Base-by-base conservation (phyloP, 2,329 filamentous ascomycete species). In the Ascocoryne sarcoides region DNA sequence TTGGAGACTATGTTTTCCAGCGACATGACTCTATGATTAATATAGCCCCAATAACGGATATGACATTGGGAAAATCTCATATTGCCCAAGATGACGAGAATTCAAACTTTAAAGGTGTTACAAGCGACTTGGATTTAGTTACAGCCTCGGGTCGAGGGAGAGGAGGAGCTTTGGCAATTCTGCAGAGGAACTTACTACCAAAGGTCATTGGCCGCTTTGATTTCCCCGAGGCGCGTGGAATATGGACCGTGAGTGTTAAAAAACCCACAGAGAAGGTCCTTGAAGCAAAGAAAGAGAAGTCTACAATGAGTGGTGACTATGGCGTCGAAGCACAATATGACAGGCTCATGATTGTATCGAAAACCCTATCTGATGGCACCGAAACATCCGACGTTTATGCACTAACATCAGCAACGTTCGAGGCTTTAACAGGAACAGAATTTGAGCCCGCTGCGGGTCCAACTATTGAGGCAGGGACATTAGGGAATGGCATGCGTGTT, bases 381-480 rank as follows among this genome's bases (percentile, higher is more conserved):
- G 85, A 90, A 60, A 80, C 78, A 32, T 90, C 86, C 1, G 79
- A 85, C 40, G 80, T 93, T 2, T 89, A 89, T 54, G 73, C 76
- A 30, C 68, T 90, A 29, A 84, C 80, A n/a, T 76, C 75, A 1
- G 77, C 79, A 20, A 79, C 79, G 3, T 79, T 93, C 43, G 81
- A 88, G 58, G 77, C 83, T 29, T 71, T 90, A 5, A 76, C 77
- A 26, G 86, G 82, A 29, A 87, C 88, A 0, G 92, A 98, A 55
- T 95, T 96, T 58, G 93, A 98, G 46, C 79, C 84, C 3, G 85
- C 86, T 33, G 86, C 89, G 47, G 92, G 89, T 18, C 76, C 82
- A 21, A 95, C 92, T 0, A 72, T 96, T 34, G 84, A 93, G 51
- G 83, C 92, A 14, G 86, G 85, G 12, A 84, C 82, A 0, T 76